Evolutionary conservation across 768 basidiomycete species (phyloP), one percentile per base, ranked within the genome.

Genomic region (Gelatoporia subvermispora): DNA sequence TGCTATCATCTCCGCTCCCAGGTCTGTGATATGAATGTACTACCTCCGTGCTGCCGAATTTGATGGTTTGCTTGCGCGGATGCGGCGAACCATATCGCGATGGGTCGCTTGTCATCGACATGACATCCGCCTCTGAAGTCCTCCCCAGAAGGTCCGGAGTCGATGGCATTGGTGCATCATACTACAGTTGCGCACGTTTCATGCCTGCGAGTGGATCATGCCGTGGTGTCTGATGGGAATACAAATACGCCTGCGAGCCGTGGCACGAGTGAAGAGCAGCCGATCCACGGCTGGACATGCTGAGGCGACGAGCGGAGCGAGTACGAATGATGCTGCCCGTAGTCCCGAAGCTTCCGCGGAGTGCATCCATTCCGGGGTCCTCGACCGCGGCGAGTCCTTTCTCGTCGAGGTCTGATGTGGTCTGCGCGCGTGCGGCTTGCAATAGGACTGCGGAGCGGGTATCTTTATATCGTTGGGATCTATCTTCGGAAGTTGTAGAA

Each of bases 401-500:
- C 60, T 90, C 89, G 65, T 93, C 91, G 47, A 75, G 57, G 0
- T 72, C 71, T 5, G 28, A 31, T 54, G 88, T 85, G 2, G 87
- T 88, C 38, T 83, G 81, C 20, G 73, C 62, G 17, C 83, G 79
- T 1, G 91, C 78, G n/a, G 91, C 94, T 65, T 90, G 84, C 25
- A 99, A 77, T 20, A 99, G 81, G 41, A 97, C 78, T 0, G 96
- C 96, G 1, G 90, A 88, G 28, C 87, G 28, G 28, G 28, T 41
- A 64, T 81, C 49, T 73, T 72, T 60, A 97, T 76, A 46, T 82
- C 68, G 17, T 73, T 74, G 9, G 96, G 95, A 62, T 99, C 95
- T 56, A 98, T 81, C 70, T 91, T 91, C 64, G 87, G 90, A 80
- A 95, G 86, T 68, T 99, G 96, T 8, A 99, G 82, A 54, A 99